Base-by-base conservation (phyloP, 2,329 filamentous ascomycete genomes). In the Ascochyta viciae-villosae region DNA sequence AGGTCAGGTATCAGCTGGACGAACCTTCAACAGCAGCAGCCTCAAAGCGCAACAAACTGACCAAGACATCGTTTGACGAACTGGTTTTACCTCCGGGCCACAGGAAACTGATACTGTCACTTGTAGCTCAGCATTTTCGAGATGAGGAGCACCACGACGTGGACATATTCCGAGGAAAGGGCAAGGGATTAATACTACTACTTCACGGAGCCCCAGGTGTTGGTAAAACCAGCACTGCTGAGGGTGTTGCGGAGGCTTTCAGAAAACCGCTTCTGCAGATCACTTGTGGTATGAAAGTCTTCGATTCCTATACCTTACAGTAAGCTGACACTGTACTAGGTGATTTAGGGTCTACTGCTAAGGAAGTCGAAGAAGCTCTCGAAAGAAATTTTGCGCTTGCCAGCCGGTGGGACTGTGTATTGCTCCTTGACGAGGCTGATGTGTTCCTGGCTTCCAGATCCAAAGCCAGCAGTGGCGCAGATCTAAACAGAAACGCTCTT, bases 381-480 rank as follows among this genome's bases (percentile, higher is more conserved):
- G 38, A 40, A 12, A 37, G 54, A 22, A 61, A 54, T 43, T 65
- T 67, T 41, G 58, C 52, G n/a, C 48, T 61, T 10, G 62, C 64
- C 12, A 52, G 54, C 26, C 38, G 35, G 27, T 62, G 62, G 62
- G 45, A 52, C 33, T 60, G 60, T 1, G 57, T 64, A 12, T 43
- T 76, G 0, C 64, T 76, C 0, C 65, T 76, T 10, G 74, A 76
- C 38, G 73, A 76, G 53, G 72, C 72, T 1, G 74, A 77, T 50
- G 63, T 77, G 1, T 77, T 70, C 49, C 64, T 78, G 19, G 75
- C 77, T 54, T 64, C 67, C 2, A 66, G 76, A 3, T 29, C 27
- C 3, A 9, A 12, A 9, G 27, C 27, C 10, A 12, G 8, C 9
- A 29, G 8, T 10, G 9, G 27, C 9, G 27, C 27, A 1, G 71